phyloP scores from a whole-genome alignment of 768 basidiomycete genomes.

The Pisolithus marmoratus region DNA sequence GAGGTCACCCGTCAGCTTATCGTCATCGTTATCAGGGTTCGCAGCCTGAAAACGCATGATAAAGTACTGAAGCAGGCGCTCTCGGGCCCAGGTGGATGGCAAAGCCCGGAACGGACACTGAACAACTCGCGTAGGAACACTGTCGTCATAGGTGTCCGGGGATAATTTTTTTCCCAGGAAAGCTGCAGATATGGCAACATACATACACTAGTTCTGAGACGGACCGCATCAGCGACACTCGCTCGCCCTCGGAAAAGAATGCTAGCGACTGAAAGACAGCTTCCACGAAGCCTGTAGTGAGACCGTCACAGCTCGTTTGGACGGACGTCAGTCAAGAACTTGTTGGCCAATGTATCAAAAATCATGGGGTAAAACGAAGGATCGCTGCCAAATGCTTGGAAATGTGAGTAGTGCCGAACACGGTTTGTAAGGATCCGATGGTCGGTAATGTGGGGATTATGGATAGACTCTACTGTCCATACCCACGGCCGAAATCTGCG shows the following conservation, averaged over 20 bases:
- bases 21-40: slow-evolving; percentile 2
- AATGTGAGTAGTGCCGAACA: slow-evolving; percentile 6
- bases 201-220: slow-evolving; percentile 14
- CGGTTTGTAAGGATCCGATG: slow-evolving; percentile 9
- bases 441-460: slow-evolving; percentile 5
- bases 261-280: too few relatives aligned
- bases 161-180: slow-evolving; percentile 18
- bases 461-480: slow-evolving; percentile 10
- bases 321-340: slow-evolving; percentile 9
- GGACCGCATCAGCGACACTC: slow-evolving; percentile 11
- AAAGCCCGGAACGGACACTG: slow-evolving; percentile 8
- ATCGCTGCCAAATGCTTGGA: slow-evolving; percentile 2
- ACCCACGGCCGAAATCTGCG: slow-evolving; percentile 2
- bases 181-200: slow-evolving; percentile 9
- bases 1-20: slow-evolving; percentile 7
- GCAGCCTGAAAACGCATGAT: slow-evolving; percentile 8
- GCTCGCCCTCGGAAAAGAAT: not conserved
- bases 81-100: slow-evolving; percentile 14
- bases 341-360: slow-evolving; percentile 7
- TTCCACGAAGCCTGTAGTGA: too few relatives aligned
- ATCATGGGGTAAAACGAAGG: slow-evolving; percentile 3
- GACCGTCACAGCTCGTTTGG: not conserved
- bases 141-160: slow-evolving; percentile 12
- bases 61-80: slow-evolving; percentile 6
- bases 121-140: slow-evolving; percentile 12